Evolutionary conservation across 192 early-diverging fungal genomes (phyloP), one percentile per base, ranked within the genome.

Genomic region (Coemansia sp.): DNA sequence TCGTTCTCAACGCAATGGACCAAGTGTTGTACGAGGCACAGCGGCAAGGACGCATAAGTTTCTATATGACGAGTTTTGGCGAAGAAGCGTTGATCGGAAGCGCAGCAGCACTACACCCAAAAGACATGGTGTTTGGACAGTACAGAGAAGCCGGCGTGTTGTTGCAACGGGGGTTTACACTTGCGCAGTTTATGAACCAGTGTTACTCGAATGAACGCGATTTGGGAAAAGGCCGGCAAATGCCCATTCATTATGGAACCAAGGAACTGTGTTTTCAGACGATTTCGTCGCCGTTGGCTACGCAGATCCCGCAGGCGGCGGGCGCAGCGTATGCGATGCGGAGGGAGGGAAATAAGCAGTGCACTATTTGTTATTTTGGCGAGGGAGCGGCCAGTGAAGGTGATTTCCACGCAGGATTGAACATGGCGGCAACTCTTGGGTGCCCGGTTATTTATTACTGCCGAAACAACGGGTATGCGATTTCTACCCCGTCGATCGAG

Each of bases 51-150:
- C 88, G 97, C 55, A 96, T 99, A 58, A 92, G 90, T 57, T 99
- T 99, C 59, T 99, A 99, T 82, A 97, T 99, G 95, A 99, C 97
- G 17, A 91, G 88, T 77, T 95, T 94, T 83, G 97, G 97, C 46
- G 97, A 99, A 82, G 97, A 99, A 73, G 97, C 94, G 19, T 88
- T 91, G 21, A 87, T 99, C 56, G 95, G 94, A 52, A 89, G 85
- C 59, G 95, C 94, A 5, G 94, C 92, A 21, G 97, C 94, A 19
- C 74, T 99, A 15, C 81, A 87, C 5, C 68, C 83, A 22, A 88
- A 91, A 40, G 97, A 99, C 68, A 87, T 92, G 11, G 85, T 99
- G n/a, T 95, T 90, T 80, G 97, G 97, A n/a, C 90, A 97, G 85
- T 99, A 99, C 75, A 91, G 97, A 67, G 97, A 99, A 72, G 90